Percentiles rank a stretch among this genome's conserved stretches.
Conservation (phyloP, 2,329 filamentous ascomycete species). For the Apiospora hydei region DNA sequence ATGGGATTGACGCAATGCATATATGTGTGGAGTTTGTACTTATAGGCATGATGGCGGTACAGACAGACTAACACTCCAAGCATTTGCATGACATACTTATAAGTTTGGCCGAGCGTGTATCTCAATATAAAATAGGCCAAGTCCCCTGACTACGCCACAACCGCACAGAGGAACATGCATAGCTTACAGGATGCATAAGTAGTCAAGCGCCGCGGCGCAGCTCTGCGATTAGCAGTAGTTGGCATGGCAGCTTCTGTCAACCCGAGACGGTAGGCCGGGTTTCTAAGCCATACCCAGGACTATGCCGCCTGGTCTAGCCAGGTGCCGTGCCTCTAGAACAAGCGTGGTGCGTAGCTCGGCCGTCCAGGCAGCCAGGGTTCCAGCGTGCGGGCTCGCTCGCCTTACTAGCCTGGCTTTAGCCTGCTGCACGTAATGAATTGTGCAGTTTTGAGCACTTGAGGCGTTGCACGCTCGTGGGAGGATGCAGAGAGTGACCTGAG, state of each 20-base stretch:
- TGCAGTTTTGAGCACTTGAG: not conserved
- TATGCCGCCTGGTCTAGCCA: not conserved
- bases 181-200: not conserved
- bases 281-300: not conserved
- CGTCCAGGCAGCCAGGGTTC: not conserved
- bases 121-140: not conserved
- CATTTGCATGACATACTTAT: not conserved
- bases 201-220: not conserved
- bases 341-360: not conserved
- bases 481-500: not conserved
- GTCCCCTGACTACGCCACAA: not conserved
- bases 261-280: not conserved
- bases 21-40: not conserved
- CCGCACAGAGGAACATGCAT: not conserved
- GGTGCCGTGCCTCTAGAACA: conserved; percentile 6
- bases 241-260: not conserved
- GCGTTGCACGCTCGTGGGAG: not conserved
- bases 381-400: not conserved
- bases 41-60: not conserved
- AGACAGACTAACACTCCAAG: not conserved
- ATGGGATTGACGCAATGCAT: not conserved
- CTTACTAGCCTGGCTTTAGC: not conserved
- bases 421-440: conserved; percentile 3
- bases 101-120: not conserved
- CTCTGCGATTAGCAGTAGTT: not conserved